These are phyloP conservation scores for Ogataea ramenticola DNA, from an alignment of 805 yeast species.

Conservation along the genomic window DNA sequence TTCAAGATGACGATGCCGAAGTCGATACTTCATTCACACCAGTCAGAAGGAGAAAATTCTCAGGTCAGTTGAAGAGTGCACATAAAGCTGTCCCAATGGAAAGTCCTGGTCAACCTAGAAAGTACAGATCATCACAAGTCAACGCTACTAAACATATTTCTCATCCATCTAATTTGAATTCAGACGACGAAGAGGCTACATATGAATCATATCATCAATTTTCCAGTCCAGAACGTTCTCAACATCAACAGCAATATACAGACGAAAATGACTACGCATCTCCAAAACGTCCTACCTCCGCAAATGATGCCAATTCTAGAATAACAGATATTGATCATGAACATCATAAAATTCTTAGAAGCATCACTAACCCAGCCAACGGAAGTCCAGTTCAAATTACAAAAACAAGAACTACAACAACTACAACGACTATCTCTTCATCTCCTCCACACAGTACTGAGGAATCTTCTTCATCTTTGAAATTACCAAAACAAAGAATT, in stretches of 20 bases:
- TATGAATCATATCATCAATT: constrained; percentile 18
- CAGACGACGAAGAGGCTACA: constrained; percentile 29
- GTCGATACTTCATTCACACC: constrained; percentile 59
- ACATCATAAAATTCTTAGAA: constrained; percentile 34
- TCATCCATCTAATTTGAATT: constrained; percentile 21
- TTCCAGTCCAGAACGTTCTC: constrained; percentile 11
- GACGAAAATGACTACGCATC: constrained; percentile 1
- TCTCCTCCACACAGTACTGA: constrained; percentile 19
- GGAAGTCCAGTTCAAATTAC: constrained; percentile 30
- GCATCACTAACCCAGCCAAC: constrained; percentile 21
- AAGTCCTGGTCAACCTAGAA: constrained; percentile 97
- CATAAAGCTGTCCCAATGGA: constrained; percentile 81
- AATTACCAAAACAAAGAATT: constrained; percentile 23
- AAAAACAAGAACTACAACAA: constrained; percentile 42
- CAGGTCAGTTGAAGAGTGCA: constrained; percentile 56
- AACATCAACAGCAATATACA: background rate
- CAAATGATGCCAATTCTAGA: constrained; percentile 5
- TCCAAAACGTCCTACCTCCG: constrained; percentile 4
- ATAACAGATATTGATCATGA: constrained; percentile 4
- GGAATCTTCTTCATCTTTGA: constrained; percentile 9
- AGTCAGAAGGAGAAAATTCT: constrained; percentile 60
- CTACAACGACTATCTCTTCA: constrained; percentile 33
- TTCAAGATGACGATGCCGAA: constrained; percentile 22
- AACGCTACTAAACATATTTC: constrained; percentile 8
- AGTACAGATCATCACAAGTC: constrained; percentile 32